Conservation (phyloP, 805 yeast species). For the Sugiyamaella boreocaroliniensis region DNA sequence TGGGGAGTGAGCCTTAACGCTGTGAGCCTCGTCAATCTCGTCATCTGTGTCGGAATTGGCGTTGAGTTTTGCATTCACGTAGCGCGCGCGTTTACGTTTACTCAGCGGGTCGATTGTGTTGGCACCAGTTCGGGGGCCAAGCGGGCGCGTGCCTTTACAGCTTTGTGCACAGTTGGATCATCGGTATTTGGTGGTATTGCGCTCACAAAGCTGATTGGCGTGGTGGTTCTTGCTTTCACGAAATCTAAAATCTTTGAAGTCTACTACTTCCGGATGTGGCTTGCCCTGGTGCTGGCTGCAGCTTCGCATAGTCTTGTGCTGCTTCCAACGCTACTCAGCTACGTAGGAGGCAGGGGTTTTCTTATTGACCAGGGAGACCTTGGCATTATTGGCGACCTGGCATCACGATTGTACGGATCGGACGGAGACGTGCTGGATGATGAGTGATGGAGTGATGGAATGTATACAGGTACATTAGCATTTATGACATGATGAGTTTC, state of each 20-base stretch:
- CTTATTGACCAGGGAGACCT: conserved; percentile 31
- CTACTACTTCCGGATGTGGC: conserved; percentile 94
- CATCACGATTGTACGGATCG: conserved; percentile 18
- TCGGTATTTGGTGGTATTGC: conserved; percentile 89
- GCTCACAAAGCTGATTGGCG: conserved; percentile 82
- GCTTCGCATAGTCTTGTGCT: conserved; percentile 72
- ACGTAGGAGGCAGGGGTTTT: conserved; percentile 56
- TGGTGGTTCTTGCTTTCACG: conserved; percentile 78
- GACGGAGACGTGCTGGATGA: neutral
- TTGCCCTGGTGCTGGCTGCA: conserved; percentile 67
- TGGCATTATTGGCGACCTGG: conserved; percentile 26
- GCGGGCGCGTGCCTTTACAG: conserved; percentile 41
- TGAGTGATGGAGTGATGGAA: neutral
- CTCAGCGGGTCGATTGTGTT: conserved; percentile 30
- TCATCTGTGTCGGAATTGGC: conserved; percentile 89
- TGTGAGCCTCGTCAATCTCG: conserved; percentile 76
- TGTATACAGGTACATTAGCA: neutral
- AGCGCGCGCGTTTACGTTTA: conserved; percentile 63
- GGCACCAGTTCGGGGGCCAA: conserved; percentile 25
- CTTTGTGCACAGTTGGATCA: conserved; percentile 77
- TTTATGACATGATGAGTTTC: neutral
- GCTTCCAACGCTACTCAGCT: conserved; percentile 66
- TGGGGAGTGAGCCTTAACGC: conserved; percentile 81
- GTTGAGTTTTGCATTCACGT: conserved; percentile 92
- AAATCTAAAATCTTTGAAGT: conserved; percentile 81